Base-by-base conservation (phyloP, 1,284 basidiomycete genomes). In the Neonothopanus nambi region DNA sequence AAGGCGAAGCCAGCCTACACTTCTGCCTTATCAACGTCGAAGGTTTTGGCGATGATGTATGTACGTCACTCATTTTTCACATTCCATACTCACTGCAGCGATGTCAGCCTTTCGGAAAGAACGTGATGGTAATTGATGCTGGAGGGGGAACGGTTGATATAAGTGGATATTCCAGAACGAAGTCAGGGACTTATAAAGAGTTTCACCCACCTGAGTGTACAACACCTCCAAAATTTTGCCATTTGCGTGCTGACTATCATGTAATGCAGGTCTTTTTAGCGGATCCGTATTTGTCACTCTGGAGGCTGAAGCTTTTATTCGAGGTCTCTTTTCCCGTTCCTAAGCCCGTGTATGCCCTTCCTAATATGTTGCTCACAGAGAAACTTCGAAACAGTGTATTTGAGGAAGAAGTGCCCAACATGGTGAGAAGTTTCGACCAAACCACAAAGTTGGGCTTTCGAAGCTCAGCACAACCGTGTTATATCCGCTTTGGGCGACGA, bases 1-100 rank as follows among this genome's bases (percentile, higher is more conserved):
- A 73, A 54, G 70, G 70, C 17, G 70, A 72, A 54, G 71, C 70
- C 3, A 67, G 67, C 52, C 52, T 71, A 9, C 70, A 71, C 48
- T 70, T 61, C 18, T 70, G 69, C 40, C 21, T 70, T 30, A 59
- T 49, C 1, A 59, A 53, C 30, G 63, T 59, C 8, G 4, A 33
- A 9, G 8, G 13, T 15, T 23, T 21, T 23, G 8, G 3, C 8
- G 21, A 18, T 3, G 26, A 26, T 43, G 21, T 23, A 13, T n/a
- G 26, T 21, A 35, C 38, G 18, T 20, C 33, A 20, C 11, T 38
- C 15, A 28, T 38, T 24, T 9, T 33, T 33, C 17, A 11, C 21
- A 24, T 37, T 18, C 15, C 23, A 26, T 17, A 11, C 33, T 21
- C 17, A 43, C 26, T 5, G 11, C 3, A 43, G 24, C 28, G 9